Percentiles rank a stretch among this genome's conserved stretches.
Conservation (phyloP, 352 stramenopile genomes). For the Phytophthora multivora region DNA sequence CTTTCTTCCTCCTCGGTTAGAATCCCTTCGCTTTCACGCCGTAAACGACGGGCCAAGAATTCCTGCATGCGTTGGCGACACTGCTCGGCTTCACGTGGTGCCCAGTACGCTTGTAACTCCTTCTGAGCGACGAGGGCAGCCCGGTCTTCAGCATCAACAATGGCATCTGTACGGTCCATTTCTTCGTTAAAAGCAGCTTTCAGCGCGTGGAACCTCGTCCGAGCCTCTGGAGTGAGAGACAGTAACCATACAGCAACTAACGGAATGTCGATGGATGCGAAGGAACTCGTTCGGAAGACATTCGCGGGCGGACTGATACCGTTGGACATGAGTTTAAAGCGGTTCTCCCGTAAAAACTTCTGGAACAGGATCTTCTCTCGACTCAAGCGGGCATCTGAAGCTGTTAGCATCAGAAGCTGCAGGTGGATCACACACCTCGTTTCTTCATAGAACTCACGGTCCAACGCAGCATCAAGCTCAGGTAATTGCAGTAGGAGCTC, state of each 20-base stretch:
- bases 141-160: slow-evolving; percentile 76
- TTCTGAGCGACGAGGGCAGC: slow-evolving; percentile 53
- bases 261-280: slow-evolving; percentile 90
- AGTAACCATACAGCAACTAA: slow-evolving; percentile 91
- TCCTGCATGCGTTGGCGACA: slow-evolving; percentile 77
- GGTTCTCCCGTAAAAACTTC: slow-evolving; percentile 93
- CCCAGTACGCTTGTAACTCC: slow-evolving; percentile 61
- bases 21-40: slow-evolving; percentile 71
- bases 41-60: slow-evolving; percentile 72
- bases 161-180: slow-evolving; percentile 79
- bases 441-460: slow-evolving; percentile 87
- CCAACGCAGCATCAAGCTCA: slow-evolving; percentile 73
- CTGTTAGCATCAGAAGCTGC: slow-evolving; percentile 90
- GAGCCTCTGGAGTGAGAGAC: slow-evolving; percentile 82
- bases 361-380: slow-evolving; percentile 93
- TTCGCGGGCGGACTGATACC: slow-evolving; percentile 90
- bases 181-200: slow-evolving; percentile 89
- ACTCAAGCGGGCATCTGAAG: slow-evolving; percentile 84
- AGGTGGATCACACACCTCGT: slow-evolving; percentile 92
- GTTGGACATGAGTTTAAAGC: slow-evolving; percentile 94
- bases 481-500: slow-evolving; percentile 66
- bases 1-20: slow-evolving; percentile 41
- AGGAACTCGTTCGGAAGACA: slow-evolving; percentile 90
- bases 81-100: slow-evolving; percentile 64
- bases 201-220: slow-evolving; percentile 87